Conservation (phyloP, 208 protist species). For the Trypanosomatidae sp. region DNA sequence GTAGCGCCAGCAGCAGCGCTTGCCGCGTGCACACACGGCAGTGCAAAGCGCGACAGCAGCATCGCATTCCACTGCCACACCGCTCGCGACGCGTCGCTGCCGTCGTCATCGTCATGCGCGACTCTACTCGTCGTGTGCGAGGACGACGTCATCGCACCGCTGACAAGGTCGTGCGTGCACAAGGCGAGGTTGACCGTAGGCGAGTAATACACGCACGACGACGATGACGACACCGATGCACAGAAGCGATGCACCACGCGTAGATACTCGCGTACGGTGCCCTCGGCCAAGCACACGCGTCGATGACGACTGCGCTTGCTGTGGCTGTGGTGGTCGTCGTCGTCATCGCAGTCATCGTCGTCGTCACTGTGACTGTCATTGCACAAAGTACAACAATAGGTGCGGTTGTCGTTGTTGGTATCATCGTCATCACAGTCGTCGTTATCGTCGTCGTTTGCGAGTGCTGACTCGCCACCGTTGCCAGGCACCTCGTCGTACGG, state of each 20-base stretch:
- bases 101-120: not conserved
- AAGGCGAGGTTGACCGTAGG: conserved; percentile 38
- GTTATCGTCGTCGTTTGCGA: not conserved
- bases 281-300: conserved; percentile 9
- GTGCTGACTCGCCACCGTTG: not conserved
- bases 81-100: not conserved
- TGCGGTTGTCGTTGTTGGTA: not conserved
- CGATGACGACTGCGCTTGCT: not conserved
- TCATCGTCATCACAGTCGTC: not conserved
- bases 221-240: conserved; percentile 7
- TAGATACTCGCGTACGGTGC: conserved; percentile 32
- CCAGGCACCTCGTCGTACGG: not conserved
- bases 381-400: not conserved
- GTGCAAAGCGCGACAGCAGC: not conserved
- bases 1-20: not conserved
- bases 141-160: not conserved
- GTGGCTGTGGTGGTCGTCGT: not conserved
- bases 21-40: not conserved
- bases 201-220: conserved; percentile 55
- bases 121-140: not conserved
- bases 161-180: not conserved
- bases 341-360: conserved; percentile 1
- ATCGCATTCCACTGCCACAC: not conserved
- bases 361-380: not conserved
- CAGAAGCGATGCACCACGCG: conserved; percentile 39